These are phyloP conservation scores for Globisporangium canariense DNA, from an alignment of 352 stramenopile species.

Conservation along the genomic window DNA sequence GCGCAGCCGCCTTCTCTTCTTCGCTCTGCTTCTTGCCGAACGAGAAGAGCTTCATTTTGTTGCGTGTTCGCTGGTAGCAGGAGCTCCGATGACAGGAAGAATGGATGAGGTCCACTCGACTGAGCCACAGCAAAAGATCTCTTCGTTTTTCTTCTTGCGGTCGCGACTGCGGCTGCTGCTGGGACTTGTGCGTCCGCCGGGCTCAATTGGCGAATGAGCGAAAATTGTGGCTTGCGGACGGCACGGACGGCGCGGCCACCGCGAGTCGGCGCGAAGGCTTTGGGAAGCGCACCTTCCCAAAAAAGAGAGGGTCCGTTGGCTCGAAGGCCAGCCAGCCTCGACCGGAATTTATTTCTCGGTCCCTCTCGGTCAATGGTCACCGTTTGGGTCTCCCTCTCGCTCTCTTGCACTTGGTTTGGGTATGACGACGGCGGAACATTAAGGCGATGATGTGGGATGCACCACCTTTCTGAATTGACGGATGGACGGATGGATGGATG, in stretches of 20 bases:
- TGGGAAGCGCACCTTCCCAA: not conserved
- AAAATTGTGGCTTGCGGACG: not conserved
- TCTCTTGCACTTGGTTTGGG: slow-evolving; percentile 1
- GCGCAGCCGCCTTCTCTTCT: slow-evolving; percentile 7
- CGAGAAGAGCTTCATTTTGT: slow-evolving; percentile 15
- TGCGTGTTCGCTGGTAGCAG: not conserved
- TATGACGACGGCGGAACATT: slow-evolving; percentile 2
- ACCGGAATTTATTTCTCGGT: slow-evolving; percentile 2
- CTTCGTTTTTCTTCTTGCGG: not conserved
- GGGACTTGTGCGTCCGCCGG: not conserved
- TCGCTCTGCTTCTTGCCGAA: slow-evolving; percentile 8
- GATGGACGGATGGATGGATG: too few species aligned
- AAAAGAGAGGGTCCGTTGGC: not conserved
- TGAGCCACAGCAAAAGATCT: slow-evolving; percentile 4
- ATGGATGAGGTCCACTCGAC: not conserved
- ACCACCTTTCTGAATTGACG: slow-evolving; percentile 4
- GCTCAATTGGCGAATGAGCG: slow-evolving; percentile 10
- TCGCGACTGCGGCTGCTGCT: not conserved
- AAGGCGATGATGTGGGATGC: not conserved
- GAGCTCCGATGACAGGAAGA: too few species aligned
- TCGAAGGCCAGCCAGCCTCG: not conserved
- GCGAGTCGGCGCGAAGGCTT: not conserved
- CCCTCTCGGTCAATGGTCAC: not conserved
- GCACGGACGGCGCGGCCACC: not conserved
- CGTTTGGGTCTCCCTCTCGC: not conserved